Evolutionary conservation across 805 yeast genomes (phyloP), one percentile per base, ranked within the genome.

Genomic region (Saturnispora dispora): DNA sequence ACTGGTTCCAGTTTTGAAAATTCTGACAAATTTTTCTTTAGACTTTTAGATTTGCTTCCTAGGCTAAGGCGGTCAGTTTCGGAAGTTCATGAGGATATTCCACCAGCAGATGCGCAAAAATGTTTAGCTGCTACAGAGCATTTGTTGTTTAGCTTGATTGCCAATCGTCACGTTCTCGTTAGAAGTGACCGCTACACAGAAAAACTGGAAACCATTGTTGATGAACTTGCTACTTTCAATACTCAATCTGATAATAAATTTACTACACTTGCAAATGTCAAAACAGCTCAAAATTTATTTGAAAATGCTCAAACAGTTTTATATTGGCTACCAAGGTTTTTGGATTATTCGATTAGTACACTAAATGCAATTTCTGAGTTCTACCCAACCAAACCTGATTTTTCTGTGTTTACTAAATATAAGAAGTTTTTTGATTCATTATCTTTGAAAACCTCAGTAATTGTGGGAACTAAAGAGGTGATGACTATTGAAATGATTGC

Each of bases 81-180:
- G 2, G 71, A 72, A 13, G 78, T 82, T 13, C 76, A 82, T 8
- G 84, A 79, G 7, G 97, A 88, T 58, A 80, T 87, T 23, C 93
- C 96, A 3, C 76, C 75, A 13, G 70, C 77, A 2, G 95, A 85
- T 62, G 76, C 86, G 30, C 85, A 81, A 54, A 83, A 82, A 57
- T 95, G 89, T 37, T 70, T 88, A 59, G 88, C 89, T 8, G 81
- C 82, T 8, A 70, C 81, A 2, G 97, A 91, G 60, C 83, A 88
- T 63, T 63, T 88, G 47, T 63, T 89, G 3, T 77, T 75, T 52
- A 69, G 78, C 2, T 65, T 89, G 55, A 70, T 85, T 17, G 72
- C 77, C 2, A 69, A 74, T 23, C 74, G 88, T 57, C 65, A 69
- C 15, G 77, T 83, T 1, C 56, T 84, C 32, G 54, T 59, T 2